Evolutionary conservation across 179 eudicot genomes (phyloP), one percentile per base, ranked within the genome.

Genomic region (Pouteria campechiana): DNA sequence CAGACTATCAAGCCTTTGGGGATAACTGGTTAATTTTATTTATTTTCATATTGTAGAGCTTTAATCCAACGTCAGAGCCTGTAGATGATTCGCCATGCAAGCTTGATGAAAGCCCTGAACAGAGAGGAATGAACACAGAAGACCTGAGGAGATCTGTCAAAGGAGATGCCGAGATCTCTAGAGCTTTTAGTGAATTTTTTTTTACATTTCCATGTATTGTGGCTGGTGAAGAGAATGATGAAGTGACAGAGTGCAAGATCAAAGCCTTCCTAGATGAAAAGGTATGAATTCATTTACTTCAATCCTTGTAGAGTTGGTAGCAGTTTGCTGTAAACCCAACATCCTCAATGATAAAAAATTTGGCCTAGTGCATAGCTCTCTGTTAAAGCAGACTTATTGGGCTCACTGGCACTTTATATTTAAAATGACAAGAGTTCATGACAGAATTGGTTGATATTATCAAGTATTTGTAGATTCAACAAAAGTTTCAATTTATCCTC

Each of bases 171-270:
- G 28, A 12, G 17, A 50, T 22, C 50, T 25, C 57, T 46, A 47
- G 44, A 36, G 25, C 62, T 44, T 54, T 77, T 46, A 43, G 65
- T 37, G 74, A 48, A 14, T 18, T 43, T 22, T 72, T 53, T 40
- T 73, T 79, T 50, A 49, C 83, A 54, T 74, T 74, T 50, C 83
- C 72, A n/a, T n/a, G n/a, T n/a, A n/a, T n/a, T n/a, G n/a, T n/a
- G n/a, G n/a, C n/a, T n/a, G n/a, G n/a, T 23, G 89, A 79, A 28
- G 86, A 83, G 36, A 90, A 83, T 18, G 86, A 80, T 48, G 90
- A 80, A 57, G 72, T 61, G 37, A 80, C 86, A 0, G 94, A 80
- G 57, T 63, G 72, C 29, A 83, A 76, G 55, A 80, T 83, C 28
- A 65, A 61, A 46, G 94, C 75, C 4, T 83, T 80, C 53, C 55